Percentiles rank a stretch among this genome's conserved stretches.
These are phyloP conservation scores for Blakeslea trispora DNA, from an alignment of 371 early-diverging fungal genomes.

Conservation along the genomic window DNA sequence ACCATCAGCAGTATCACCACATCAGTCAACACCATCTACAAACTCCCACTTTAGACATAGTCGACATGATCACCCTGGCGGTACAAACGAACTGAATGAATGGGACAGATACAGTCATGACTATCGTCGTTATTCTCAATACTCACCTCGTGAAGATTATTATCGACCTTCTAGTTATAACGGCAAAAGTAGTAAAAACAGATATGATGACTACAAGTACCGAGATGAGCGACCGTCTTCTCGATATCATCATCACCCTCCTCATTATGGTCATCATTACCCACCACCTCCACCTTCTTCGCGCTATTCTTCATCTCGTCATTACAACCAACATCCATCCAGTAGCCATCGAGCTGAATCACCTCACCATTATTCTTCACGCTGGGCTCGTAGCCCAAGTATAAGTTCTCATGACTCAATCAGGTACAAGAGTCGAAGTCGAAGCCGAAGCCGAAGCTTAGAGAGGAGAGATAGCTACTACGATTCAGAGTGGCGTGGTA, in stretches of 20 bases:
- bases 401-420: conserved; percentile 32
- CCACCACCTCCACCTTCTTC: conserved; percentile 33
- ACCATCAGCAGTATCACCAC: conserved; percentile 4
- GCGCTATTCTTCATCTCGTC: conserved; percentile 42
- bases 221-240: conserved; percentile 22
- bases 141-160: conserved; percentile 11
- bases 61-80: conserved; percentile 5
- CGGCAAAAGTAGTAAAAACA: conserved; percentile 30
- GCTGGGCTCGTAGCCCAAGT: conserved; percentile 50
- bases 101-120: conserved; percentile 15
- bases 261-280: conserved; percentile 24
- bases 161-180: conserved; percentile 6
- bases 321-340: not conserved
- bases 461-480: conserved; percentile 21
- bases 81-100: not conserved
- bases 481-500: conserved; percentile 13
- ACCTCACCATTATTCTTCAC: conserved; percentile 23
- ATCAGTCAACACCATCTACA: not conserved
- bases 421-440: conserved; percentile 38
- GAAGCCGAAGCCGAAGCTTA: conserved; percentile 30
- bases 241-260: conserved; percentile 27
- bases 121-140: conserved; percentile 12
- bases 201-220: conserved; percentile 26
- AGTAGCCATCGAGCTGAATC: conserved; percentile 1
- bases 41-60: not conserved